phyloP scores from a whole-genome alignment of 2,329 filamentous ascomycete genomes.

The Aspergillus neotritici region DNA sequence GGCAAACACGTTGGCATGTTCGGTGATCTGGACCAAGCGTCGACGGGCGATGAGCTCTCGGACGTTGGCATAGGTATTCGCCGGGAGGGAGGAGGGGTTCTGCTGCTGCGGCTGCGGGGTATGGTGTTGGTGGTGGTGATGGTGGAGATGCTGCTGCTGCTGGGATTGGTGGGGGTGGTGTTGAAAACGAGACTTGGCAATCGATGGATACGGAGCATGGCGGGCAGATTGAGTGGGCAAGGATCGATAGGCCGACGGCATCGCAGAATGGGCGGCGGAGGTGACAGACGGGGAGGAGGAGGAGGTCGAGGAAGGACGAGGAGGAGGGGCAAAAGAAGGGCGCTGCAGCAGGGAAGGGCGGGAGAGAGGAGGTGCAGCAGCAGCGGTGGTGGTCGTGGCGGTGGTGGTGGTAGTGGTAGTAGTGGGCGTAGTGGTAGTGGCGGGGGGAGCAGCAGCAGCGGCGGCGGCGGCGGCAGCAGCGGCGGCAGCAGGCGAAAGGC shows the following conservation, averaged over 20 bases:
- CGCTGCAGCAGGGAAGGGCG: slow-evolving; percentile 32
- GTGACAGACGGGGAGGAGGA: slow-evolving; percentile 21
- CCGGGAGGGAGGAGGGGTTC: slow-evolving; percentile 25
- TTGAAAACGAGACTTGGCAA: slow-evolving; percentile 32
- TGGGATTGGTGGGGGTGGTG: slow-evolving; percentile 15
- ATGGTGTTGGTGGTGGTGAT: slow-evolving; percentile 8
- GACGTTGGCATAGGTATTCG: slow-evolving; percentile 39
- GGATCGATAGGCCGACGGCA: slow-evolving; percentile 41
- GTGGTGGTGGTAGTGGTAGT: slow-evolving; percentile 8
- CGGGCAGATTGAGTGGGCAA: slow-evolving; percentile 33
- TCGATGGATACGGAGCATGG: slow-evolving; percentile 34
- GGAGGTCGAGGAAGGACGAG: slow-evolving; percentile 22
- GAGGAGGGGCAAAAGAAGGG: slow-evolving; percentile 30
- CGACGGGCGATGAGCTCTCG: slow-evolving; percentile 39
- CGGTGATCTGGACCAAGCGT: slow-evolving; percentile 39
- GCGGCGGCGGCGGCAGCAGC: slow-evolving; percentile 11
- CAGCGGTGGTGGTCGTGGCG: slow-evolving; percentile 11
- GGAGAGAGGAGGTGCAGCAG: slow-evolving; percentile 16
- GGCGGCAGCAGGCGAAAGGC: slow-evolving; percentile 13
- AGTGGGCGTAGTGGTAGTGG: slow-evolving; percentile 6
- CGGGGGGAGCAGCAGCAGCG: slow-evolving; percentile 10
- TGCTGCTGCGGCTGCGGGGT: slow-evolving; percentile 14
- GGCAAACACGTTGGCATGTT: slow-evolving; percentile 42
- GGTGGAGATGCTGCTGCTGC: slow-evolving; percentile 12
- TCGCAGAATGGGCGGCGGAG: slow-evolving; percentile 36